Evolutionary conservation across 331 rosid species (phyloP).

Genomic region (Telfairia occidentalis): DNA sequence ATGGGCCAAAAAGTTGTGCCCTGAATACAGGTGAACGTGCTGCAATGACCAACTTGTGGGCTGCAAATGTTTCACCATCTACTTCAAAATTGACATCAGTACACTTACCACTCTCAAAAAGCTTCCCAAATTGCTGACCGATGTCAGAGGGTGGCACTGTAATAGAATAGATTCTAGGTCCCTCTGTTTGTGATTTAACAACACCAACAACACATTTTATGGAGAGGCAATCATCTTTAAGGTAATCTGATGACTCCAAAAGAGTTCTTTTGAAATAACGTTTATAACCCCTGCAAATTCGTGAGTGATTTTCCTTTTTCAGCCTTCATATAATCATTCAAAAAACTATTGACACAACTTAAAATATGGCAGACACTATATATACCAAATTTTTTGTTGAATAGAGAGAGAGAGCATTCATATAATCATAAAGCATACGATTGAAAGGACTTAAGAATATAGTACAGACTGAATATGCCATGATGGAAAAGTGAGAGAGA

Average conservation of each 20-base stretch:
- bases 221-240: constrained; percentile 80
- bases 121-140: constrained; percentile 53
- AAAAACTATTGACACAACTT: neutral
- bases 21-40: constrained; percentile 83
- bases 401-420: neutral
- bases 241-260: constrained; percentile 67
- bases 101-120: constrained; percentile 59
- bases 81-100: constrained; percentile 71
- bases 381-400: neutral
- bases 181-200: constrained; percentile 76
- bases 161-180: constrained; percentile 45
- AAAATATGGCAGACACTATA: neutral
- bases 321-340: neutral
- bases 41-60: constrained; percentile 85
- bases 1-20: constrained; percentile 85
- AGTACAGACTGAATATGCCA: neutral
- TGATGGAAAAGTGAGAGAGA: neutral
- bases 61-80: constrained; percentile 55
- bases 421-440: neutral
- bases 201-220: constrained; percentile 92
- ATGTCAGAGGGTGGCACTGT: constrained; percentile 44
- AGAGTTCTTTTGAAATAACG: constrained; percentile 60
- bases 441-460: neutral
- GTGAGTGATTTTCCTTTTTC: neutral
- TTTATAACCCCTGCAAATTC: constrained; percentile 77